Conservation (phyloP, 2,329 filamentous ascomycete genomes). For the Byssoonygena ceratinophila region DNA sequence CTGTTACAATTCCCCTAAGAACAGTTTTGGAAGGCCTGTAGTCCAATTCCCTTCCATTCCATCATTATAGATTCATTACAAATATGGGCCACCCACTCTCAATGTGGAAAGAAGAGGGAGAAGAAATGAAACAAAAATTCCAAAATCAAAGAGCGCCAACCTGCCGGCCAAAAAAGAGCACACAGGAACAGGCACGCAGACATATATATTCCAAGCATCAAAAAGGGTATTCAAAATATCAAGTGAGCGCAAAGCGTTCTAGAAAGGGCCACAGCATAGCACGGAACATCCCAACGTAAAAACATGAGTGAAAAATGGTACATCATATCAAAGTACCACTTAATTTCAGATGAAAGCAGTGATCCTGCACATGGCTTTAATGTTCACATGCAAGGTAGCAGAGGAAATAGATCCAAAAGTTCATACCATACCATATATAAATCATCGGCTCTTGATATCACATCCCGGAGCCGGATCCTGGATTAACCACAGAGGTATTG, state of each 20-base stretch:
- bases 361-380: not conserved
- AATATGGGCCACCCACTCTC: not conserved
- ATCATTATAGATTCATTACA: not conserved
- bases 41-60: not conserved
- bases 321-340: not conserved
- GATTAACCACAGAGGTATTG: not conserved
- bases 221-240: slow-evolving; percentile 2
- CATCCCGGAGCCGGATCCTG: not conserved
- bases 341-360: not conserved
- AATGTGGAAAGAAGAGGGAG: not conserved
- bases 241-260: slow-evolving; percentile 1
- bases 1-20: no score
- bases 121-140: not conserved
- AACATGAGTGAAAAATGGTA: not conserved
- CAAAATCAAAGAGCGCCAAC: not conserved
- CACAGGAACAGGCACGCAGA: not conserved
- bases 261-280: not conserved
- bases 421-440: not conserved
- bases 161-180: not conserved
- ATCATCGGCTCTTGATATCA: not conserved
- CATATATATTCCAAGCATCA: not conserved
- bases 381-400: not conserved
- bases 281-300: not conserved
- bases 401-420: not conserved
- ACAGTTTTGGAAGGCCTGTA: not conserved